Percentiles rank a stretch among this genome's conserved stretches.
Conservation (phyloP, 1,284 basidiomycete genomes). For the Gymnopus androsaceus region DNA sequence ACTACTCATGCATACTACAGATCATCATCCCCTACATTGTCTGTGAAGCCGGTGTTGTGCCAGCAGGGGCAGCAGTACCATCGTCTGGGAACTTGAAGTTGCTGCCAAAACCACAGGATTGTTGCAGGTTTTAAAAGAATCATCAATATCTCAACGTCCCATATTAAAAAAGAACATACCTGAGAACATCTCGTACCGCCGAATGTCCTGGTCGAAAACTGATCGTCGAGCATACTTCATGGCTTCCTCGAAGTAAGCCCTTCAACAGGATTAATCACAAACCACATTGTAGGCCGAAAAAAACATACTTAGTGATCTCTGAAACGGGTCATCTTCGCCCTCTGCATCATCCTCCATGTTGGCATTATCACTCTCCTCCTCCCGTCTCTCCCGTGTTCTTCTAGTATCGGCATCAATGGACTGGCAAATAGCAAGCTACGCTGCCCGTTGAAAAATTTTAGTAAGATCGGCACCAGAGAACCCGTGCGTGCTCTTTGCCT, state of each 20-base stretch:
- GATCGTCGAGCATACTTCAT: constrained; percentile 93
- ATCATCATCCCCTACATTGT: constrained; percentile 85
- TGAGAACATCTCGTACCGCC: constrained; percentile 92
- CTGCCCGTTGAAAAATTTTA: constrained; percentile 97
- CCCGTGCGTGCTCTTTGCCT: constrained; percentile 92
- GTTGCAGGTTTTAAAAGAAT: constrained; percentile 72
- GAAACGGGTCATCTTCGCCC: constrained; percentile 95
- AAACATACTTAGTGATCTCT: constrained; percentile 78
- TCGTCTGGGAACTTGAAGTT: constrained; percentile 97
- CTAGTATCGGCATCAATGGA: constrained; percentile 94
- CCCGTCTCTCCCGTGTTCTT: constrained; percentile 77
- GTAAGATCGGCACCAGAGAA: constrained; percentile 99
- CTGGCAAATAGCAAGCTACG: constrained; percentile 94
- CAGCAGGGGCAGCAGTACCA: constrained; percentile 44
- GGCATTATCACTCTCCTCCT: constrained; percentile 70
- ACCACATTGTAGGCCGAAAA: constrained; percentile 4
- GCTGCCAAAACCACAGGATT: constrained; percentile 84
- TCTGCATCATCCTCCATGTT: constrained; percentile 78
- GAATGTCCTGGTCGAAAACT: constrained; percentile 93
- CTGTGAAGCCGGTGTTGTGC: constrained; percentile 76
- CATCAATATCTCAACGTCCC: constrained; percentile 9
- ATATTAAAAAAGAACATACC: constrained; percentile 38
- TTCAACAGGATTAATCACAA: constrained; percentile 26
- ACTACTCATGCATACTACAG: constrained; percentile 73
- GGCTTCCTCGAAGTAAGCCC: constrained; percentile 96